Evolutionary conservation across 345 rosid genomes (phyloP), one percentile per base, ranked within the genome.

Genomic region (Reutealis trisperma): DNA sequence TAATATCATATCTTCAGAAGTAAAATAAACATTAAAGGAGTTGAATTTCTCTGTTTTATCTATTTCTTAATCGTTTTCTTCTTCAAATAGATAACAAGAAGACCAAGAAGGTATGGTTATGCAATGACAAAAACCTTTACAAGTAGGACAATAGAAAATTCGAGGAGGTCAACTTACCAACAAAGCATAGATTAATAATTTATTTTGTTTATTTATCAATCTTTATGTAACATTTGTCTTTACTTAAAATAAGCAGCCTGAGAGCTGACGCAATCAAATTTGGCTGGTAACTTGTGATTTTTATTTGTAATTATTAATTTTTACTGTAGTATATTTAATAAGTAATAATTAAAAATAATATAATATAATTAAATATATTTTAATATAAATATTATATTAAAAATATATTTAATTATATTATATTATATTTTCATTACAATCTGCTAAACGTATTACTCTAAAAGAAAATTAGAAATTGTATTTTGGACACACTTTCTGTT

Each of bases 191-290:
- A 74, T 10, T 47, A 41, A 27, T 32, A 37, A 12, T 54, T 34
- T 41, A 24, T n/a, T 44, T 44, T 22, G 22, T 70, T 62, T 51
- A 2, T 41, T 32, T 13, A 54, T 30, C 42, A 37, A 47, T 64
- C 19, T 15, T 51, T 14, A 67, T 57, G 70, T 77, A 78, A 68
- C 71, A 57, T 27, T 19, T 22, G n/a, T 75, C 64, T 72, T 80
- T 2, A n/a, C 13, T 78, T 60, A 54, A 37, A 62, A 42, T 7
- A 16, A 75, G 51, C 19, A 57, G 76, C 81, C 72, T 68, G 78
- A 79, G 7, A 0, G 80, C 64, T 59, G 80, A 63, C 73, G 27
- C 37, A 77, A 70, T 54, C 74, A n/a, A 15, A 34, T 21, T 64
- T 74, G 63, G 75, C 45, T 52, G 22, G 21, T 18, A 16, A 18